Conservation (phyloP, 768 basidiomycete species). For the Amylocystis lapponica region DNA sequence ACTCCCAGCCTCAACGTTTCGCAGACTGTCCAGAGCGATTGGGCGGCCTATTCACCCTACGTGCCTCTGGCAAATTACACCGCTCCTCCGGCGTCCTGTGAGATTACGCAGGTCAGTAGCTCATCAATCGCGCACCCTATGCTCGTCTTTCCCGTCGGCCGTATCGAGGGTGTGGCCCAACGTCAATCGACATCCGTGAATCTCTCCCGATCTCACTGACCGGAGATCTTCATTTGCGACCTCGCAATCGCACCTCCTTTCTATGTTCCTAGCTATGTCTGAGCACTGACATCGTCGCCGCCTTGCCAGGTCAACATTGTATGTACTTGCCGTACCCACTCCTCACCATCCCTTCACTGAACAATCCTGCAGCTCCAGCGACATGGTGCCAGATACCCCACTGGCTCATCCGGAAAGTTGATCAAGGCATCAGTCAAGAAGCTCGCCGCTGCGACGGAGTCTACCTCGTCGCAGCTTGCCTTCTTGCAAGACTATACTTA, state of each 20-base stretch:
- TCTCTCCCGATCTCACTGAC: neutral
- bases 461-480: constrained; percentile 38
- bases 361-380: constrained; percentile 56
- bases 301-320: constrained; percentile 50
- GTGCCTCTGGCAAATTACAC: constrained; percentile 41
- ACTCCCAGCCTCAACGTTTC: too few species aligned
- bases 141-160: neutral
- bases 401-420: constrained; percentile 34
- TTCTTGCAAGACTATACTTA: constrained; percentile 60
- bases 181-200: neutral
- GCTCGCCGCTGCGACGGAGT: constrained; percentile 40
- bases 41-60: constrained; percentile 63
- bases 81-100: constrained; percentile 42
- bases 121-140: neutral
- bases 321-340: constrained; percentile 16
- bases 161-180: neutral
- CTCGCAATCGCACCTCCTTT: neutral
- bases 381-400: constrained; percentile 78
- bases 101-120: constrained; percentile 16
- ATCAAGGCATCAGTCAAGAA: constrained; percentile 48
- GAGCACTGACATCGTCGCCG: neutral
- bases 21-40: too few species aligned
- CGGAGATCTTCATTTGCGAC: neutral
- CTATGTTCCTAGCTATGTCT: neutral
- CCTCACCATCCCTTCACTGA: neutral